Evolutionary conservation across 225 moss, liverwort and hornwort genomes (phyloP).

Genomic region (Sphagnum contortum): DNA sequence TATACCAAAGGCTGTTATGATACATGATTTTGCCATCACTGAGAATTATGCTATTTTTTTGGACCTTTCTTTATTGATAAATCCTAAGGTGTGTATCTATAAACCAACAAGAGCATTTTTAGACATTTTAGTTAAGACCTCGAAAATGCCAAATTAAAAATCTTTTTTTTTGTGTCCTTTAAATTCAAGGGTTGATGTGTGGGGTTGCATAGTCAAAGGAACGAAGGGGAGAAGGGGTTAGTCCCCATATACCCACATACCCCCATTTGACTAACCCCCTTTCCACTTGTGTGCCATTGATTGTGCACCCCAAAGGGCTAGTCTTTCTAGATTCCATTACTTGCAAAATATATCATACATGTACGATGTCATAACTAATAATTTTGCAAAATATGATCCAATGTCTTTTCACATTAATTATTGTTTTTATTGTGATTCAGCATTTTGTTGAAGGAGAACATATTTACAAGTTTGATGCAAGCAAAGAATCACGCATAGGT

Average conservation of each 20-base stretch:
- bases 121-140: not conserved
- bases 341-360: too few species aligned
- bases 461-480: conserved; percentile 38
- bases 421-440: not conserved
- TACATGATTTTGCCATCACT: conserved; percentile 86
- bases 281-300: not conserved
- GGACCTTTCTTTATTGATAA: conserved; percentile 43
- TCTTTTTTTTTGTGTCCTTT: too few species aligned
- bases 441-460: conserved; percentile 32
- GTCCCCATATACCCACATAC: not conserved
- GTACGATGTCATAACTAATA: too few species aligned
- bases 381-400: too few species aligned
- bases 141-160: too few species aligned
- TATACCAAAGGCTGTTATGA: conserved; percentile 42
- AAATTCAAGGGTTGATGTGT: too few species aligned
- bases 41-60: conserved; percentile 64
- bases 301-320: too few species aligned
- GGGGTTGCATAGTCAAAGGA: not conserved
- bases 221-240: conserved; percentile 1
- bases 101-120: too few species aligned
- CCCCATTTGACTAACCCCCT: too few species aligned
- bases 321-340: too few species aligned
- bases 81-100: conserved; percentile 14
- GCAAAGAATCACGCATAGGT: conserved; percentile 59
- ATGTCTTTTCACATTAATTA: too few species aligned